A percentile compares a stretch with the other conserved stretches of the same genome.
phyloP scores from a whole-genome alignment of 257 asterid species.

The Sherardia arvensis region DNA sequence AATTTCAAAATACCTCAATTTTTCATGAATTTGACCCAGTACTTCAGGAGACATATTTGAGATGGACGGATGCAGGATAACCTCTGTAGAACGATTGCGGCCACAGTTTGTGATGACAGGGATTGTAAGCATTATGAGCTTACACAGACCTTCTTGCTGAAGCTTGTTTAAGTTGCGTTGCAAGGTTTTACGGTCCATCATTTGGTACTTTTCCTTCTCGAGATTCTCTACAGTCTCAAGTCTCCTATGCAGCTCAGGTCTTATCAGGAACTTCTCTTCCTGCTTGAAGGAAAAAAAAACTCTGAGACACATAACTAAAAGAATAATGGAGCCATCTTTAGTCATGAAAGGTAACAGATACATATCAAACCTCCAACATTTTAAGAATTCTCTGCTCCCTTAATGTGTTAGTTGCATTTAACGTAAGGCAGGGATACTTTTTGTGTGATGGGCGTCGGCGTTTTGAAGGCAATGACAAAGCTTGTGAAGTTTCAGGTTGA shows the following conservation, averaged over 20 bases:
- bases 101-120: constrained; percentile 79
- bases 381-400: constrained; percentile 82
- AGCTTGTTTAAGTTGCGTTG: constrained; percentile 69
- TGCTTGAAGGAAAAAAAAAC: constrained; percentile 24
- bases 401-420: constrained; percentile 39
- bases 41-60: constrained; percentile 45
- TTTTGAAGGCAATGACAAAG: constrained; percentile 34
- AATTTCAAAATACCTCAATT: constrained; percentile 55
- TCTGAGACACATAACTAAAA: neutral
- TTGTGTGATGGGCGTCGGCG: constrained; percentile 42
- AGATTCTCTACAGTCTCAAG: constrained; percentile 61
- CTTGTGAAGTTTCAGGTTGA: constrained; percentile 22
- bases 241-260: constrained; percentile 70
- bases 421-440: constrained; percentile 48
- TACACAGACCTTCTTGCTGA: constrained; percentile 76
- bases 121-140: constrained; percentile 51
- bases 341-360: constrained; percentile 14
- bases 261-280: constrained; percentile 87
- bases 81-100: constrained; percentile 51
- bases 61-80: constrained; percentile 78
- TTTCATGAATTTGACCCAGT: constrained; percentile 66
- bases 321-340: constrained; percentile 15
- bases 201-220: constrained; percentile 52
- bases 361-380: constrained; percentile 64
- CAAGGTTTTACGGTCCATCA: constrained; percentile 72